Percentiles rank a stretch among this genome's conserved stretches.
phyloP scores from a whole-genome alignment of 2,329 filamentous ascomycete species.

The Phialophora tarda region DNA sequence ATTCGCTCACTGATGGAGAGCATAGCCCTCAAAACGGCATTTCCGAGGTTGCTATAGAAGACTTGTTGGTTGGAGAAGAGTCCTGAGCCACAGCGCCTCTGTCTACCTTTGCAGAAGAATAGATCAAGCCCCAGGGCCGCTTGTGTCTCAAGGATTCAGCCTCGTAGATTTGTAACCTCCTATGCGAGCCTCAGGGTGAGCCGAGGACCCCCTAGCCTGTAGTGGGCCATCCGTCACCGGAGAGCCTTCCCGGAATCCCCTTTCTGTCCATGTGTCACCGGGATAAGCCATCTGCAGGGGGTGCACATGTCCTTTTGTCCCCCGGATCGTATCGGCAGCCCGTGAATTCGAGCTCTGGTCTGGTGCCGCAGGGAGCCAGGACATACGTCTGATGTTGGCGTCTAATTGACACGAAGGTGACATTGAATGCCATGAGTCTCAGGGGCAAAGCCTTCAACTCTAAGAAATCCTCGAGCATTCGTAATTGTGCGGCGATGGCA shows the following conservation, averaged over 20 bases:
- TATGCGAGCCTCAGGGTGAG: background rate
- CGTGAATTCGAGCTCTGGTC: background rate
- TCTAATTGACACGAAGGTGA: background rate
- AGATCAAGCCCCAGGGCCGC: background rate
- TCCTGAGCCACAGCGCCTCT: background rate
- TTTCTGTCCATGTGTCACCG: background rate
- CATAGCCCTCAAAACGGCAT: background rate
- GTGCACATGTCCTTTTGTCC: slow-evolving; percentile 8
- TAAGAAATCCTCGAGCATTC: background rate
- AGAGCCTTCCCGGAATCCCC: background rate
- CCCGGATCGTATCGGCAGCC: slow-evolving; percentile 11
- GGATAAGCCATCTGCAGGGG: slow-evolving; percentile 7
- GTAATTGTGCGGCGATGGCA: background rate
- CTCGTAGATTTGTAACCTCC: background rate
- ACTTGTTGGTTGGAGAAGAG: background rate
- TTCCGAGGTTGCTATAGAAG: background rate
- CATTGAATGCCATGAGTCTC: background rate
- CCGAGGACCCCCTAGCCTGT: background rate
- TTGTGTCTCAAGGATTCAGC: background rate
- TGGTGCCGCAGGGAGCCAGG: background rate
- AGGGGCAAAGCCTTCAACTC: background rate
- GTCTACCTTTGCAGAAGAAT: background rate
- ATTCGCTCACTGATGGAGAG: background rate
- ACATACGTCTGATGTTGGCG: background rate
- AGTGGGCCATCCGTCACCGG: background rate